Base-by-base conservation (phyloP, 768 basidiomycete species). In the Tubosaeta sp. region DNA sequence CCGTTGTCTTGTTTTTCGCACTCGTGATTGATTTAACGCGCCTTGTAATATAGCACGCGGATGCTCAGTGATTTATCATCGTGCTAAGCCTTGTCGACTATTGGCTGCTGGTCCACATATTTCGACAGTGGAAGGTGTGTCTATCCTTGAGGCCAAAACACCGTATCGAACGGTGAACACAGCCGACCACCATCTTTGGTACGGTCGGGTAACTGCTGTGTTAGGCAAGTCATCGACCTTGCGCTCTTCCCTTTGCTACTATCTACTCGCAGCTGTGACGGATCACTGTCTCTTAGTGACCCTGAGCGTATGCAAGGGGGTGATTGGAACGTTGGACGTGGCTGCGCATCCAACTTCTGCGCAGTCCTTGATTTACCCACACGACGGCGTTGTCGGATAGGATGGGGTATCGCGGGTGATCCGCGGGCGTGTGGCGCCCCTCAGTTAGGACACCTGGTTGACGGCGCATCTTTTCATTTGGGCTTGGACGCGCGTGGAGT, bases 1-100 rank as follows among this genome's bases (percentile, higher is more conserved):
- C 6, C 18, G 34, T 35, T 35, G 27, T 44, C 35, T 18, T 48
- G 36, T 41, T 19, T 18, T 46, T 53, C 39, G 2, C 35, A 52
- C 45, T 51, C 38, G 38, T 36, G 47, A 21, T 43, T 41, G 18
- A 30, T 46, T 42, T n/a, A 49, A 38, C 46, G 46, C 43, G 22
- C 42, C 18, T 30, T 55, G 51, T 61, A 55, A 48, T 40, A 45
- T 62, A 58, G 40, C 56, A 41, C 49, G 42, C 16, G 22, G 51
- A 39, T 40, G 14, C 13, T 43, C 54, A 52, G 53, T 43, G 49
- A 42, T 49, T 43, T 22, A 16, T 42, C 18, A 21, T 27, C n/a
- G n/a, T n/a, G n/a, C n/a, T n/a, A n/a, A n/a, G n/a, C n/a, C n/a
- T n/a, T n/a, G n/a, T n/a, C n/a, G n/a, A n/a, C n/a, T n/a, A n/a